These are phyloP conservation scores for Zygotorulaspora chibaensis DNA, from an alignment of 805 yeast genomes.

Conservation along the genomic window DNA sequence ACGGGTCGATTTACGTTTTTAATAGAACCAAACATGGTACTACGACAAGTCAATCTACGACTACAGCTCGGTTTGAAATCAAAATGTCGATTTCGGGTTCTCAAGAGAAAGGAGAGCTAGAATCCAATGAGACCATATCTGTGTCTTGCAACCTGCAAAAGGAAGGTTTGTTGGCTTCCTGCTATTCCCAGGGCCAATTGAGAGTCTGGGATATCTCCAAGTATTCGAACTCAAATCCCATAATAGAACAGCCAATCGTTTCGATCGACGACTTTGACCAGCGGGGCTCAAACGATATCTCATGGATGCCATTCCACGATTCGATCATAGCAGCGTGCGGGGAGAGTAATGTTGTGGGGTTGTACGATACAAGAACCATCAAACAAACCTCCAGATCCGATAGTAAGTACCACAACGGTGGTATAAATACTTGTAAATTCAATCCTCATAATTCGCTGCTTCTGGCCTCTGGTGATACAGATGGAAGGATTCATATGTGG, in stretches of 20 bases:
- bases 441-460: conserved; percentile 53
- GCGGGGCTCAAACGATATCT: conserved; percentile 63
- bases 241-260: conserved; percentile 25
- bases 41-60: conserved; percentile 28
- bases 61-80: conserved; percentile 18
- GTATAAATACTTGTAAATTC: conserved; percentile 56
- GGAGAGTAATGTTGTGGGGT: conserved; percentile 50
- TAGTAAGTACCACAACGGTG: conserved; percentile 26
- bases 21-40: conserved; percentile 80
- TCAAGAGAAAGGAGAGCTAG: conserved; percentile 20
- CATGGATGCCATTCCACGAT: conserved; percentile 63
- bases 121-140: conserved; percentile 59
- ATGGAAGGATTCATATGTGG: conserved; percentile 55
- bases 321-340: conserved; percentile 61
- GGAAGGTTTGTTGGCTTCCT: conserved; percentile 58
- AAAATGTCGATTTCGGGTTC: conserved; percentile 21
- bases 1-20: conserved; percentile 62
- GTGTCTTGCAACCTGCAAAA: conserved; percentile 65
- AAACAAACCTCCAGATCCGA: conserved; percentile 9
- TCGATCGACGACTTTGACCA: conserved; percentile 29
- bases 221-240: conserved; percentile 30
- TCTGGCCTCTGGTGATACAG: conserved; percentile 63
- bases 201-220: conserved; percentile 63
- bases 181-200: conserved; percentile 59
- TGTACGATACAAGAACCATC: conserved; percentile 51